Evolutionary conservation across 805 yeast species (phyloP), one percentile per base, ranked within the genome.

Genomic region (Candida sanyiensis): DNA sequence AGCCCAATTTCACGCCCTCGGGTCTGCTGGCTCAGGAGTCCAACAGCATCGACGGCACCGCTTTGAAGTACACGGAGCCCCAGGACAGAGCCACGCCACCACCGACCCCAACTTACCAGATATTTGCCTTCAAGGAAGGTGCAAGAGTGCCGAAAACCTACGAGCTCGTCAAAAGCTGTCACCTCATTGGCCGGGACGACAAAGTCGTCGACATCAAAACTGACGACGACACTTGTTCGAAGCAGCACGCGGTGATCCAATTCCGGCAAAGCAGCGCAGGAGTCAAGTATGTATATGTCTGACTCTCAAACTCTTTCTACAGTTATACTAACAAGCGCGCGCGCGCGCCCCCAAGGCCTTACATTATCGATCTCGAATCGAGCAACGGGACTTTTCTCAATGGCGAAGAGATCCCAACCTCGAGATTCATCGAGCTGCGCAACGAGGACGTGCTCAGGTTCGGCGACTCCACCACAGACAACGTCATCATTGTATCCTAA

Each of bases 231-330:
- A 52, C 63, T 1, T 63, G 69, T 37, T 67, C 73, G 0, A 64
- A 64, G 34, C 74, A 72, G 46, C 77, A 72, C 47, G 74, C 75
- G 16, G 76, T 60, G 0, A 56, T 72, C 7, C 77, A 72, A 43
- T 71, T 66, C 44, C 52, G 72, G 22, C 34, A 48, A n/a, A 44
- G 43, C 12, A 37, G 43, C 6, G n/a, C 6, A 6, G 23, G 26
- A 3, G 28, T 39, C 15, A 46, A 29, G 47, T 37, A 35, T 10
- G 47, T 40, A 27, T 23, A 10, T 3, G 13, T 19, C 18, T 16
- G 3, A 26, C 24, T 24, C 38, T 37, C 46, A 36, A 40, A 39
- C 37, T 22, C 10, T 7, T 25, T 22, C 16, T 18, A 20, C 19
- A 49, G n/a, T n/a, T n/a, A n/a, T n/a, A n/a, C n/a, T n/a, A n/a